Evolutionary conservation across 73 alveolate species (phyloP), one percentile per base, ranked within the genome.

Genomic region (Stentor coeruleus): DNA sequence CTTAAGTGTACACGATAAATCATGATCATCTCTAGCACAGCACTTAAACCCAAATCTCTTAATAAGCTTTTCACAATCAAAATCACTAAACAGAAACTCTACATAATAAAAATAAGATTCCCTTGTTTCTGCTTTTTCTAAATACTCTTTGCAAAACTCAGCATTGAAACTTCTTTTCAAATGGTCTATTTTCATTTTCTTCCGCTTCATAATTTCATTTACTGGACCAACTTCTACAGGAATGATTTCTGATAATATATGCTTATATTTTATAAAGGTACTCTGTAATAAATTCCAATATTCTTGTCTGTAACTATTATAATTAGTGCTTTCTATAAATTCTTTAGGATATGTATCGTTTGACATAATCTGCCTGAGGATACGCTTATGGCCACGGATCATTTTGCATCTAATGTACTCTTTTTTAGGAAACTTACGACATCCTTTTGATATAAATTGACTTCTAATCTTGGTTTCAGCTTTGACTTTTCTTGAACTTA

Each of bases 31-130:
- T 28, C 49, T 15, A 14, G 40, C n/a, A 40, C 79, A 66, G 79
- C 79, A 66, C 39, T 40, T 66, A 20, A 66, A 66, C 1, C 37
- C 37, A 31, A 66, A 66, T 66, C 37, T 66, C 37, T 66, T 66
- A 40, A 20, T 11, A 20, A 66, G 37, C 11, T 14, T 40, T 20
- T 20, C 36, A 66, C 40, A 31, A 1, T 66, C 79, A 1, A 66
- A 66, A 20, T 66, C 79, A 20, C 49, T 28, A 66, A 66, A 66
- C n/a, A 66, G n/a, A 40, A 28, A 66, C 39, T 66, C 79, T 26
- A 31, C 33, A 40, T 66, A 66, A 66, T 66, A 26, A 20, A 20
- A 66, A 66, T 66, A 66, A 66, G 79, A 66, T 40, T 66, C 79
- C 79, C 79, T 20, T 15, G 37, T 31, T 2, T 66, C 40, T 1